Evolutionary conservation across 2,329 filamentous ascomycete species (phyloP).

Genomic region (Trichoderma aggressivum): DNA sequence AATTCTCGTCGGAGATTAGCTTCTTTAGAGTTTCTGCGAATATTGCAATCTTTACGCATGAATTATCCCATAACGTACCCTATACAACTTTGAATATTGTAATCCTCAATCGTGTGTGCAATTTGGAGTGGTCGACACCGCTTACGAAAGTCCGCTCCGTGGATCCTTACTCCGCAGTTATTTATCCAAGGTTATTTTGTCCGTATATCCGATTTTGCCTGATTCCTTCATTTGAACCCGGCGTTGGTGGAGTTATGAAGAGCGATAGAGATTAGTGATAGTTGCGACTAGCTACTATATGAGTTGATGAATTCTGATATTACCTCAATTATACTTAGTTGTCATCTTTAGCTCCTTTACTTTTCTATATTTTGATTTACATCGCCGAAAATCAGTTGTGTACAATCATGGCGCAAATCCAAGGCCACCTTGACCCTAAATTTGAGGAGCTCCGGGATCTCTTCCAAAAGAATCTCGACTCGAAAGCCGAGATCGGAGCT

Average conservation of each 20-base stretch:
- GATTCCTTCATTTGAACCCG: not conserved
- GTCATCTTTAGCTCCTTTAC: not conserved
- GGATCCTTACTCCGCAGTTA: not conserved
- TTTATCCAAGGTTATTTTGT: not conserved
- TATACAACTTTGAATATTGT: not conserved
- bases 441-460: constrained; percentile 19
- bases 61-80: not conserved
- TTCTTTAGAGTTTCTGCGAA: not conserved
- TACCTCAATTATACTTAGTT: not conserved
- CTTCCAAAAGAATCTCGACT: constrained; percentile 35
- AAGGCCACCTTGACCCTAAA: not conserved
- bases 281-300: not conserved
- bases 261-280: not conserved
- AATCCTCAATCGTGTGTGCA: not conserved
- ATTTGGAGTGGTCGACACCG: too few relatives aligned
- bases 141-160: not conserved
- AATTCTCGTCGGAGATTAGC: not conserved
- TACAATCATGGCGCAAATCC: not conserved
- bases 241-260: not conserved
- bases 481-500: constrained; percentile 43
- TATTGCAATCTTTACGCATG: not conserved
- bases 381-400: not conserved
- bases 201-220: not conserved
- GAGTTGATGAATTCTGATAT: not conserved
- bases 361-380: not conserved